phyloP scores from a whole-genome alignment of 768 basidiomycete species.

The Lactarius tabidus region DNA sequence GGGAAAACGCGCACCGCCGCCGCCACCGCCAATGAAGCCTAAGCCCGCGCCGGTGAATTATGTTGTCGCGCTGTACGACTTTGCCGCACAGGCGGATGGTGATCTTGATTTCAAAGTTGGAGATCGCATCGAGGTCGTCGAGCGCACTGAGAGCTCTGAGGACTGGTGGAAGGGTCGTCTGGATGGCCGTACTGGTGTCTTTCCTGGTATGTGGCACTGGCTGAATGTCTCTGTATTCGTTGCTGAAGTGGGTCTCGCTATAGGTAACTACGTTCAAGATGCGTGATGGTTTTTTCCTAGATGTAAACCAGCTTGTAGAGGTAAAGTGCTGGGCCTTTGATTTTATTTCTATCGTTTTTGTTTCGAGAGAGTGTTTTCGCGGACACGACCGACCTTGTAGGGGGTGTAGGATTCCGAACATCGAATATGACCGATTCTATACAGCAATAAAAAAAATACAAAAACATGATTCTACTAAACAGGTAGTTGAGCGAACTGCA shows the following conservation, averaged over 20 bases:
- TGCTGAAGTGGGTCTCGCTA: neutral
- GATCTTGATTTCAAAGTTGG: constrained; percentile 88
- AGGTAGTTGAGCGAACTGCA: constrained; percentile 16
- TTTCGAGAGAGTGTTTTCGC: neutral
- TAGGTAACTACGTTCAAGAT: constrained; percentile 70
- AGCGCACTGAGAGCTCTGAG: constrained; percentile 74
- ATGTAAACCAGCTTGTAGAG: constrained; percentile 2
- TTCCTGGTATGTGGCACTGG: constrained; percentile 59
- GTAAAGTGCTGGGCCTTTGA: constrained; percentile 1
- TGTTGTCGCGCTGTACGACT: constrained; percentile 93
- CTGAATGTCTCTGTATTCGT: neutral
- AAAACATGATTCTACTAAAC: constrained; percentile 22
- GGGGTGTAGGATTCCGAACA: constrained; percentile 11
- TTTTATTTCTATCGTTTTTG: constrained; percentile 3
- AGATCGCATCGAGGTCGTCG: constrained; percentile 86
- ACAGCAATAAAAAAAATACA: constrained; percentile 25
- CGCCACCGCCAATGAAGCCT: constrained; percentile 87
- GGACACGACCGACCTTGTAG: neutral
- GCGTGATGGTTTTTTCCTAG: constrained; percentile 28
- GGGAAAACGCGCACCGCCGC: constrained; percentile 78
- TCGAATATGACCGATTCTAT: constrained; percentile 21
- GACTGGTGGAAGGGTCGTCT: constrained; percentile 98
- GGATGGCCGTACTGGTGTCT: constrained; percentile 80
- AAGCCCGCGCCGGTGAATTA: constrained; percentile 68
- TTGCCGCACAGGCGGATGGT: constrained; percentile 89